Percentiles rank a stretch among this genome's conserved stretches.
Conservation (phyloP, 1,139 yeast genomes). For the Casaregolazyma suthepensis region DNA sequence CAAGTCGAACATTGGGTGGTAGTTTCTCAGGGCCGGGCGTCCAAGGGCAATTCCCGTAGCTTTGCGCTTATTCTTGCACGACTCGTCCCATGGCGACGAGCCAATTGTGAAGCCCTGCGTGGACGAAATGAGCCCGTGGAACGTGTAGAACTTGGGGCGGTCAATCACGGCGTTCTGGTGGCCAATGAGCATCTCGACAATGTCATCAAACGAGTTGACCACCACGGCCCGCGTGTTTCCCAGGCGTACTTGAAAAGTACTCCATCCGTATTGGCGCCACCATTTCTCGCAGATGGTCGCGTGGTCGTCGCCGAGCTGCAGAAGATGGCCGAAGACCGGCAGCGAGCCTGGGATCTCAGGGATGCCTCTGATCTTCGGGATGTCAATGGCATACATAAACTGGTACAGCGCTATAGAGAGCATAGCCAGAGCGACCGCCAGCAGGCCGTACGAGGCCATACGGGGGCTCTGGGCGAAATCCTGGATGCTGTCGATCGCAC, state of each 20-base stretch:
- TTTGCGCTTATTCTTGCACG: constrained; percentile 48
- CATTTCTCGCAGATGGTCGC: constrained; percentile 23
- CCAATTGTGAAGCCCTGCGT: constrained; percentile 62
- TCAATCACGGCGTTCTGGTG: constrained; percentile 50
- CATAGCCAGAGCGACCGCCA: constrained; percentile 3
- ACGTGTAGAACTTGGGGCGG: constrained; percentile 54
- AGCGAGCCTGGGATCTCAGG: constrained; percentile 37
- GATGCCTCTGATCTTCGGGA: constrained; percentile 36
- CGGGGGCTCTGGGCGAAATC: not conserved
- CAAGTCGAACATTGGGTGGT: constrained; percentile 36
- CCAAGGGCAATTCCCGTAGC: constrained; percentile 44
- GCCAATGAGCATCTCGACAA: constrained; percentile 45
- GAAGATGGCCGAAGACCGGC: constrained; percentile 21
- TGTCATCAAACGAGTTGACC: constrained; percentile 51
- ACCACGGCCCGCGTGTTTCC: constrained; percentile 50
- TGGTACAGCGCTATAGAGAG: constrained; percentile 11
- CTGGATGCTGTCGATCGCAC: not conserved
- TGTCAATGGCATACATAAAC: constrained; percentile 20
- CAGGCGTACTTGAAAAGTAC: constrained; percentile 50
- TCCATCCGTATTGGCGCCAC: constrained; percentile 20
- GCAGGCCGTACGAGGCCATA: constrained; percentile 1
- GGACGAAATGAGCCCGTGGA: constrained; percentile 53
- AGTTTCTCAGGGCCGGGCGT: constrained; percentile 23
- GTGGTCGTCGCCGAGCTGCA: constrained; percentile 22
- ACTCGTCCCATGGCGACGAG: constrained; percentile 55